These are phyloP conservation scores for Phytomonas sp. DNA, from an alignment of 208 protist species.

Conservation along the genomic window DNA sequence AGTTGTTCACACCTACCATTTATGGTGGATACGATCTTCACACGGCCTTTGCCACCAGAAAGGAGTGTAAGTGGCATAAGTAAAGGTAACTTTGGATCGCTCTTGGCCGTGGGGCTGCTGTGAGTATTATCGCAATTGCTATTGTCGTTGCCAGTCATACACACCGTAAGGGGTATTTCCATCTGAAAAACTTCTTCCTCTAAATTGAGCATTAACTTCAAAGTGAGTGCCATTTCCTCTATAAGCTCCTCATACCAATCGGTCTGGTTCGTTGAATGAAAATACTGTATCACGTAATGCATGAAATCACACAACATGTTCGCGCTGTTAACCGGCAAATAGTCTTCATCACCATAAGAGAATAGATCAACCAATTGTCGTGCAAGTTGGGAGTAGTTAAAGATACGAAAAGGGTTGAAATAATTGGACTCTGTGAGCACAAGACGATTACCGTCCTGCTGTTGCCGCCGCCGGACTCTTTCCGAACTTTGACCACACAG, in stretches of 20 bases:
- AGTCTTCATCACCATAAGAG: conserved; percentile 29
- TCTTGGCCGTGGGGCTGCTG: background rate
- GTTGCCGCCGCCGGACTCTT: conserved; percentile 1
- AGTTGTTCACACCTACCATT: conserved; percentile 68
- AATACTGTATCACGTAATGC: conserved; percentile 9
- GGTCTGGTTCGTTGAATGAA: background rate
- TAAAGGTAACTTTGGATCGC: background rate
- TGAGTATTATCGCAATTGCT: background rate
- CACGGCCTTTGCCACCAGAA: conserved; percentile 32
- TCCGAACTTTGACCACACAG: background rate
- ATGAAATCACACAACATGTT: conserved; percentile 4
- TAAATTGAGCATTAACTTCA: background rate
- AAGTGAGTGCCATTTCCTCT: background rate
- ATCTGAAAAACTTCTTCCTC: background rate
- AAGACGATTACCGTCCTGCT: background rate
- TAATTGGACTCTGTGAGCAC: background rate
- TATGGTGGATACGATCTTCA: conserved; percentile 55
- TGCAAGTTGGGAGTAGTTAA: conserved; percentile 13
- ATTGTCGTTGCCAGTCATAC: background rate
- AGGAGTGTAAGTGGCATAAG: conserved; percentile 53
- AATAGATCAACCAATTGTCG: conserved; percentile 45
- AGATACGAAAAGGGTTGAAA: conserved; percentile 20
- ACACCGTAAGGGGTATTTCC: background rate
- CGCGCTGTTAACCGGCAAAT: background rate
- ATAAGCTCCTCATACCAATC: conserved; percentile 1